Conservation (phyloP, 768 basidiomycete species). For the Chalciporus piperatus region DNA sequence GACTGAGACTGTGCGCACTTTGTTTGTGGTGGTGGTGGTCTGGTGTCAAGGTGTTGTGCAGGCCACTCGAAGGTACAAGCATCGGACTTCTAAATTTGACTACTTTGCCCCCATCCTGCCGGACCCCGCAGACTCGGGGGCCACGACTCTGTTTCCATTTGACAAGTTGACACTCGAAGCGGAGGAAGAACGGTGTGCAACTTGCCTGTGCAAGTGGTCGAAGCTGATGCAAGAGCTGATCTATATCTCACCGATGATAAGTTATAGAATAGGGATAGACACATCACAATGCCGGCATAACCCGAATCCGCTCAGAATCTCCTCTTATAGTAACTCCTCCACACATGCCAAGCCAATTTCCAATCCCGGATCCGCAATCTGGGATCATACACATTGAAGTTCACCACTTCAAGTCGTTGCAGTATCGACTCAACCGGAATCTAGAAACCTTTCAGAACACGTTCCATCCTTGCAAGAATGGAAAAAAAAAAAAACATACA, state of each 20-base stretch:
- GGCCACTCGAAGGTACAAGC: constrained; percentile 26
- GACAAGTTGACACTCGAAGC: neutral
- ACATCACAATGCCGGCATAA: constrained; percentile 33
- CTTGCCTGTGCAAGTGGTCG: neutral
- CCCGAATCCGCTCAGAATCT: constrained; percentile 23
- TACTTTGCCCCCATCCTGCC: constrained; percentile 24
- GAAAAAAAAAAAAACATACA: constrained; percentile 42
- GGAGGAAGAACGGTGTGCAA: neutral
- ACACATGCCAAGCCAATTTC: constrained; percentile 74
- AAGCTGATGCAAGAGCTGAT: neutral
- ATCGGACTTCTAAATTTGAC: constrained; percentile 38
- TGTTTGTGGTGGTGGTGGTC: constrained; percentile 36
- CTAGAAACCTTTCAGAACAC: constrained; percentile 34
- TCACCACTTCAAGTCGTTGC: constrained; percentile 57
- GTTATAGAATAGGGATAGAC: constrained; percentile 4
- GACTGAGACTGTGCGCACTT: constrained; percentile 15
- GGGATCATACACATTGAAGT: constrained; percentile 72
- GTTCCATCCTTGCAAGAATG: neutral
- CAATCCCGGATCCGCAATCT: constrained; percentile 67
- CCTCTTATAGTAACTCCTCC: constrained; percentile 50
- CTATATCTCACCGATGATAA: constrained; percentile 1
- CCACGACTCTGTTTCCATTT: constrained; percentile 6
- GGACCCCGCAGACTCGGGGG: constrained; percentile 31
- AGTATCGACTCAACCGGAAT: constrained; percentile 68
- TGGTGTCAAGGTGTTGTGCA: constrained; percentile 32